A percentile compares a stretch with the other conserved stretches of the same genome.
These are phyloP conservation scores for Diaporthe citri DNA, from an alignment of 2,329 filamentous ascomycete species.

Conservation along the genomic window DNA sequence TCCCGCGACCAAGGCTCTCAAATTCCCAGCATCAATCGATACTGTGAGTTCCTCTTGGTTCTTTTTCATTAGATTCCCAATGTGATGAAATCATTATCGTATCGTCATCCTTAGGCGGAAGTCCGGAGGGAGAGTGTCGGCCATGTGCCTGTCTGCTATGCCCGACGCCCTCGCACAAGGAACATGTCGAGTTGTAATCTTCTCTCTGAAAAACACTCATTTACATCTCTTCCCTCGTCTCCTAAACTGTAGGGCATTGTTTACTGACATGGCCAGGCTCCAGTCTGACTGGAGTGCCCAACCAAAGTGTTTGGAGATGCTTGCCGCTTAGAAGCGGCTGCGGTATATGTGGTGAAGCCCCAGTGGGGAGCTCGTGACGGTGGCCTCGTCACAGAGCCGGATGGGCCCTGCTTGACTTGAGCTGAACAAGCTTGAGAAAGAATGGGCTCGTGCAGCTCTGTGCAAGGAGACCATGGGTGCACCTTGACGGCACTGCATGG, in stretches of 20 bases:
- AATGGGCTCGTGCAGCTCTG: neutral
- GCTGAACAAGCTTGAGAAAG: neutral
- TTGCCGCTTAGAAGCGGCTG: neutral
- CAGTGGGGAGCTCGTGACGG: neutral
- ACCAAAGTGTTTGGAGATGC: neutral
- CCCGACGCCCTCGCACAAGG: conserved; percentile 44
- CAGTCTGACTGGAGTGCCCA: neutral
- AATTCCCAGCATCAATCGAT: neutral
- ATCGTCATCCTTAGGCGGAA: conserved; percentile 99
- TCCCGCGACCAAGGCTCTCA: neutral
- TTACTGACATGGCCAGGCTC: neutral
- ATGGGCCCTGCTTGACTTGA: neutral
- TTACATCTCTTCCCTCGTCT: neutral
- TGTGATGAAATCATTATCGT: conserved; percentile 85
- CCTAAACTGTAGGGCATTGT: neutral
- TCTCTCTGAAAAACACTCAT: conserved; percentile 59
- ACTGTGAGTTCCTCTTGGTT: conserved; percentile 34
- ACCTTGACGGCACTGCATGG: neutral
- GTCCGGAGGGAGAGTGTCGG: conserved; percentile 52
- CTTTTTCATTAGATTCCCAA: conserved; percentile 40
- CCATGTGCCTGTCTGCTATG: conserved; percentile 47
- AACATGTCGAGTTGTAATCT: conserved; percentile 61
- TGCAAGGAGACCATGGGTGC: neutral
- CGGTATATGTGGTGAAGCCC: neutral
- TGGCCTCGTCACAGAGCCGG: neutral